A percentile compares a stretch with the other conserved stretches of the same genome.
phyloP scores from a whole-genome alignment of 768 basidiomycete genomes.

The Suillus cothurnatus region DNA sequence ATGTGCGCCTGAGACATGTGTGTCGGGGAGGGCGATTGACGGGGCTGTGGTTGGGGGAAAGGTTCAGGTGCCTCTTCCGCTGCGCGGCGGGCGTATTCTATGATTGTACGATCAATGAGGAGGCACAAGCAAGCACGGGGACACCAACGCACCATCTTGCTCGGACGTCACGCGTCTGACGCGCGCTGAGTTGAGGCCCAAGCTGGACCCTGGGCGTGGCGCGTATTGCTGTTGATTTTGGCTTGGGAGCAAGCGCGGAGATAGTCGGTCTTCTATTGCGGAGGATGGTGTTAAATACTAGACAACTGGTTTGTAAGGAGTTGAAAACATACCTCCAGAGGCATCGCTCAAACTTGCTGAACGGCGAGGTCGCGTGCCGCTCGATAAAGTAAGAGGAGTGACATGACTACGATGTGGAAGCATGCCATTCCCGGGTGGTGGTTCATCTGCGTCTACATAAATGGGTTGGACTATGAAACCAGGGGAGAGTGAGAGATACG shows the following conservation, averaged over 20 bases:
- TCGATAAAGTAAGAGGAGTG: constrained; percentile 37
- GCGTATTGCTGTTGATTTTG: constrained; percentile 25
- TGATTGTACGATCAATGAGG: not conserved
- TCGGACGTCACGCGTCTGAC: constrained; percentile 44
- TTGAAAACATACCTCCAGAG: constrained; percentile 27
- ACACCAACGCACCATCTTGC: constrained; percentile 41
- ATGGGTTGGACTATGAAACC: constrained; percentile 24
- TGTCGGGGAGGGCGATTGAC: constrained; percentile 58
- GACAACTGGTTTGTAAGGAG: constrained; percentile 11
- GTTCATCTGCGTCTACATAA: constrained; percentile 34
- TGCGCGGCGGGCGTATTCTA: constrained; percentile 28
- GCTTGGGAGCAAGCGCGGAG: constrained; percentile 22
- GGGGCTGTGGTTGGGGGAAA: constrained; percentile 32
- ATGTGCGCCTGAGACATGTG: constrained; percentile 36
- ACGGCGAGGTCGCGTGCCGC: constrained; percentile 60
- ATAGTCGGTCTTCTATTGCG: constrained; percentile 28
- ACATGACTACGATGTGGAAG: constrained; percentile 31
- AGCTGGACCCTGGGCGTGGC: constrained; percentile 47
- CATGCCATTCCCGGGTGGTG: constrained; percentile 25
- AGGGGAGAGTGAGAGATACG: constrained; percentile 15
- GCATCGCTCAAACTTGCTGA: constrained; percentile 82
- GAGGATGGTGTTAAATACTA: constrained; percentile 28
- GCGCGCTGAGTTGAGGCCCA: constrained; percentile 41
- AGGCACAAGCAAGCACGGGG: not conserved
- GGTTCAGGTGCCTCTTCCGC: constrained; percentile 15